A percentile compares a stretch with the other conserved stretches of the same genome.
phyloP scores from a whole-genome alignment of 2,329 filamentous ascomycete genomes.

The Aspergillus fructus region DNA sequence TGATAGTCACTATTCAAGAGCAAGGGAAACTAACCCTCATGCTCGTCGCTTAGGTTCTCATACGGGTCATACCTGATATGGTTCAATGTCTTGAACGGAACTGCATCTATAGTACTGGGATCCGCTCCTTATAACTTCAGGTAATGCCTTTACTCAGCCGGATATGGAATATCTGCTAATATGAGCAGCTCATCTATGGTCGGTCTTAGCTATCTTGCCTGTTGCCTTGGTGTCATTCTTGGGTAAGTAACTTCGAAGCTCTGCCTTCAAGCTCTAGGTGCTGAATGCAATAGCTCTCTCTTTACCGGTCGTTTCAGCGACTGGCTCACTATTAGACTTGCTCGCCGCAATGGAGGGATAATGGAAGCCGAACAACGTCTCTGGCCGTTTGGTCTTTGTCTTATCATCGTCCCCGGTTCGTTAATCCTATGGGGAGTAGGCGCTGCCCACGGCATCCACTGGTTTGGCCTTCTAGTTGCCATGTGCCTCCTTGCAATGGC shows the following conservation, averaged over 20 bases:
- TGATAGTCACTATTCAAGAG: background rate
- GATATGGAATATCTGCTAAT: conserved; percentile 14
- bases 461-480: conserved; percentile 44
- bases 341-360: conserved; percentile 40
- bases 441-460: conserved; percentile 42
- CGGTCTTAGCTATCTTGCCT: conserved; percentile 39
- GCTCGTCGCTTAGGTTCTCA: conserved; percentile 27
- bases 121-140: conserved; percentile 38
- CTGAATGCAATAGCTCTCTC: conserved; percentile 28
- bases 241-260: conserved; percentile 22
- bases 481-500: conserved; percentile 45
- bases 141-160: conserved; percentile 11
- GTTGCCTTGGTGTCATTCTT: conserved; percentile 32
- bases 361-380: conserved; percentile 45
- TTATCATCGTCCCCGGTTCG: conserved; percentile 35
- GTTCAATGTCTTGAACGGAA: conserved; percentile 44
- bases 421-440: conserved; percentile 43
- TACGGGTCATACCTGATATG: conserved; percentile 41
- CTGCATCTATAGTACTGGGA: conserved; percentile 38
- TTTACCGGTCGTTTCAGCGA: conserved; percentile 42
- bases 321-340: conserved; percentile 38
- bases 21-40: background rate
- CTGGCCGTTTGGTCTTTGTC: conserved; percentile 38
- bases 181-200: conserved; percentile 36
- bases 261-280: background rate